A percentile compares a stretch with the other conserved stretches of the same genome.
Evolutionary conservation across 441 rosid species (phyloP).

Genomic region (Gossypium schwendimanii): DNA sequence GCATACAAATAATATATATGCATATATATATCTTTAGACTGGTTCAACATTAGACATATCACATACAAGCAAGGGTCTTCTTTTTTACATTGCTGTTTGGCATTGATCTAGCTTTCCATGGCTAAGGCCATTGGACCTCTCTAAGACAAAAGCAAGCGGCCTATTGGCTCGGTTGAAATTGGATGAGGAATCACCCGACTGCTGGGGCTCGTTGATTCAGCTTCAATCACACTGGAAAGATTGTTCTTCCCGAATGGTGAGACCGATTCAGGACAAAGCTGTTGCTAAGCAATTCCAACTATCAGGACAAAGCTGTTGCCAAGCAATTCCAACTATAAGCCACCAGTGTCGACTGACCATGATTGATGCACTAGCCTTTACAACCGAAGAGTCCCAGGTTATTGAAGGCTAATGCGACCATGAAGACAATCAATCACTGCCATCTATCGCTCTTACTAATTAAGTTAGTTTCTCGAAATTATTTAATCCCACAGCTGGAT

Average conservation of each 20-base stretch:
- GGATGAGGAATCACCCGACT: slow-evolving; percentile 33
- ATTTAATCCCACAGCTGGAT: neutral
- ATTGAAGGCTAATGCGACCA: slow-evolving; percentile 53
- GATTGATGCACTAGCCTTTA: slow-evolving; percentile 44
- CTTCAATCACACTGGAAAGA: slow-evolving; percentile 48
- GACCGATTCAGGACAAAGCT: slow-evolving; percentile 38
- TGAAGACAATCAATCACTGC: neutral
- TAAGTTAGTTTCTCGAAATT: neutral
- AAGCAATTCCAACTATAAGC: slow-evolving; percentile 37
- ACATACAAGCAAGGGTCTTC: neutral
- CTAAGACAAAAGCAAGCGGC: neutral
- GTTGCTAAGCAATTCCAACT: slow-evolving; percentile 40
- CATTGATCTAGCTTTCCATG: neutral
- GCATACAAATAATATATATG: no score
- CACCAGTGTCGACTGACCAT: slow-evolving; percentile 50
- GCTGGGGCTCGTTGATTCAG: slow-evolving; percentile 52
- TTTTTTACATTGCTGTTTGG: neutral
- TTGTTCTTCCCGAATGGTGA: slow-evolving; percentile 57
- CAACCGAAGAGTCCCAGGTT: slow-evolving; percentile 42
- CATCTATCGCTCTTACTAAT: neutral
- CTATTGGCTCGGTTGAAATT: slow-evolving; percentile 35
- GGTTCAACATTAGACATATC: no score
- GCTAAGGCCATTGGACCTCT: neutral
- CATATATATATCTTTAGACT: no score
- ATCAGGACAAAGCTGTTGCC: slow-evolving; percentile 35